Base-by-base conservation (phyloP, 305 asterid species). In the Salvia sclarea region DNA sequence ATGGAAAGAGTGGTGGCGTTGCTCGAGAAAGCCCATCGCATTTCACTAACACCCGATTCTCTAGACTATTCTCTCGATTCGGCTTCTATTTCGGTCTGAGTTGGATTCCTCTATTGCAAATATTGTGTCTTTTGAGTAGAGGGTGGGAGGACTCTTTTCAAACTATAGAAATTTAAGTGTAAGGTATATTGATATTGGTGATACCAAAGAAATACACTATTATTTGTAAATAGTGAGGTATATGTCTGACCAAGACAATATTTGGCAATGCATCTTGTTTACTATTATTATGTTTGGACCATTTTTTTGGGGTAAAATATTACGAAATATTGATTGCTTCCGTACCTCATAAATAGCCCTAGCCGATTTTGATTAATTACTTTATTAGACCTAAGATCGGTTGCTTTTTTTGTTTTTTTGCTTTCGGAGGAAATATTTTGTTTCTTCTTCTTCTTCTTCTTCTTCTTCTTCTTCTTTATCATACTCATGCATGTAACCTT, bases 1-100 rank as follows among this genome's bases (percentile, higher is more conserved):
- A 90, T 90, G 92, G 86, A 79, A 35, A 77, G 41, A 48, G 92
- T 88, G 12, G 85, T 85, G 7, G 50, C 68, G 0, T 66, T 72
- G 64, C 79, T 88, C 35, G 83, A 83, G 61, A 81, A 81, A 69
- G 91, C 97, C 38, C 82, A 62, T 38, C 72, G 69, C 4, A 66
- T 88, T 52, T 82, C 95, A 5, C 25, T 75, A n/a, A 30, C 62
- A 71, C 21, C 21, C 8, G 65, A 55, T 33, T 80, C 81, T 17
- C 50, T 43, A 17, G 30, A 75, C 47, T 72, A 76, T 75, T 76
- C 82, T 9, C 38, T 33, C 35, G 6, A 2, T 25, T 25, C 30
- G 30, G 4, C 4, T 25, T 25, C 30, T 2, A 4, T 25, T 25
- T 25, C 30, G 2, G 4, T 49, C 49, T 8, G 8, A 9, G 0